Conservation (phyloP, 2,329 filamentous ascomycete species). For the Aspergillus sojae region DNA sequence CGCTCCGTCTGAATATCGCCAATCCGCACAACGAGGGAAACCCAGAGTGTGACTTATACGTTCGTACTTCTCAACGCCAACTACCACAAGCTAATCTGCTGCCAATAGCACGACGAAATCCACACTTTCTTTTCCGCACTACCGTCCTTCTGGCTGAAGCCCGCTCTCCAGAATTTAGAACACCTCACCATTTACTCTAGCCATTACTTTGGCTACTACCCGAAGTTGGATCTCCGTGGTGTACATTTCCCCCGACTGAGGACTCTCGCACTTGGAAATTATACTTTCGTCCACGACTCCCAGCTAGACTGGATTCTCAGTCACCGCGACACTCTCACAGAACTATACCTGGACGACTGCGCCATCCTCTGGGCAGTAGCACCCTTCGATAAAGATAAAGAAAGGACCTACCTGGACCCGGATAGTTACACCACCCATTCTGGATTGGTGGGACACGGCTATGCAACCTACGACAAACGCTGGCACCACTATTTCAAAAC, state of each 20-base stretch:
- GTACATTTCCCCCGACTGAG: constrained; percentile 44
- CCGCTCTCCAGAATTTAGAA: constrained; percentile 19
- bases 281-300: constrained; percentile 48
- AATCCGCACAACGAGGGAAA: neutral
- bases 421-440: neutral
- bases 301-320: constrained; percentile 51
- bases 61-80: neutral
- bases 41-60: neutral
- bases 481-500: constrained; percentile 26
- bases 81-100: neutral
- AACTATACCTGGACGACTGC: constrained; percentile 50
- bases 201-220: constrained; percentile 46
- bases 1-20: constrained; percentile 11
- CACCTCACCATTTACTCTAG: constrained; percentile 45
- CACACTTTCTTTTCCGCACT: constrained; percentile 11
- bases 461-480: constrained; percentile 15
- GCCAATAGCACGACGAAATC: neutral
- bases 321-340: constrained; percentile 41
- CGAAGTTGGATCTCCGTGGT: constrained; percentile 39
- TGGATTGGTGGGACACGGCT: neutral
- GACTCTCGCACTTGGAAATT: constrained; percentile 45
- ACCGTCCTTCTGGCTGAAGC: constrained; percentile 14
- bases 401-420: neutral
- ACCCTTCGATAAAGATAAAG: neutral
- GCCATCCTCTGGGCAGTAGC: constrained; percentile 31